A percentile compares a stretch with the other conserved stretches of the same genome.
These are phyloP conservation scores for Solanum hybrid DNA, from an alignment of 305 asterid species.

Conservation along the genomic window DNA sequence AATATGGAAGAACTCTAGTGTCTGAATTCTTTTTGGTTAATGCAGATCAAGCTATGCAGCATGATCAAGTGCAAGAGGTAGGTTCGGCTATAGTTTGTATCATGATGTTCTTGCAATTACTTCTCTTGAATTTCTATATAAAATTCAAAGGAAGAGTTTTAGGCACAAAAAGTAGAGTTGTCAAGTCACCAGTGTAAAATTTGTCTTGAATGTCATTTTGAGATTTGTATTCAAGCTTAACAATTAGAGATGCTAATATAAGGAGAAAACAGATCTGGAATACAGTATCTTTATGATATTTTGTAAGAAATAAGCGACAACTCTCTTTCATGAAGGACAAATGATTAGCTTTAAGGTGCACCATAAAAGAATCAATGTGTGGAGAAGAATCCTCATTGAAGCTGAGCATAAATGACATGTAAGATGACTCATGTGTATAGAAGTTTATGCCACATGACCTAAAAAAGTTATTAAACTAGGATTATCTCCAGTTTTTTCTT, in stretches of 20 bases:
- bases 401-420: background rate
- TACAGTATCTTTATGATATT: background rate
- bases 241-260: background rate
- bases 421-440: background rate
- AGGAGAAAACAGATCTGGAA: background rate
- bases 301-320: background rate
- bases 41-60: conserved; percentile 48
- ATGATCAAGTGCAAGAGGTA: conserved; percentile 41
- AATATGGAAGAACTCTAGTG: conserved; percentile 17
- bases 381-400: background rate
- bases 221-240: background rate
- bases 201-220: background rate
- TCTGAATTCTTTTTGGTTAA: conserved; percentile 16
- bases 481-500: background rate
- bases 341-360: background rate
- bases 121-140: background rate
- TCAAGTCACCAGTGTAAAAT: background rate
- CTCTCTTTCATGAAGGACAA: background rate
- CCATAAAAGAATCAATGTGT: background rate
- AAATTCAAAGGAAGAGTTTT: background rate
- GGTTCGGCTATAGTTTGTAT: conserved; percentile 1
- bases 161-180: background rate
- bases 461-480: background rate
- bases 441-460: background rate
- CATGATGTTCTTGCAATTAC: background rate